Evolutionary conservation across 2,329 filamentous ascomycete species (phyloP).

Genomic region (Paracorniculantispora psalliotae): DNA sequence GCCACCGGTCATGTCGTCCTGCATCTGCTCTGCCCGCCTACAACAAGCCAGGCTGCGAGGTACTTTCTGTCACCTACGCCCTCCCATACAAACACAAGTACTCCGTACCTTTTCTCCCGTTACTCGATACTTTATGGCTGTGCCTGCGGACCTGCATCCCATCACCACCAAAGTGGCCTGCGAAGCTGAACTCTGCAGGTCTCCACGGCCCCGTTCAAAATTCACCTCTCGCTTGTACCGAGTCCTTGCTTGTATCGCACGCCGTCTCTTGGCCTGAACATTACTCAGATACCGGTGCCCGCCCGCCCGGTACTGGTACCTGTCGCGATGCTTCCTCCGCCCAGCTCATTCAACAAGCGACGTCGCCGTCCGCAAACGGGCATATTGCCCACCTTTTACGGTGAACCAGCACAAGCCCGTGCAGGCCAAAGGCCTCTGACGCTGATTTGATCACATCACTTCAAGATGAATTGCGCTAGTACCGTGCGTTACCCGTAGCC

Average conservation of each 20-base stretch:
- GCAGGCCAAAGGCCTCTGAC: neutral
- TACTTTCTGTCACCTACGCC: too few species aligned
- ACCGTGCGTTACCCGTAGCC: neutral
- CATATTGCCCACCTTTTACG: neutral
- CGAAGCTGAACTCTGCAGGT: conserved; percentile 1
- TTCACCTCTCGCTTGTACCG: neutral
- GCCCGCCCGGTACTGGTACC: neutral
- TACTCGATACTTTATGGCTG: neutral
- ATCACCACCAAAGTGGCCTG: neutral
- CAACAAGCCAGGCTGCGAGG: too few species aligned
- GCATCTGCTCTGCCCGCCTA: too few species aligned
- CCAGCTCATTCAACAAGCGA: neutral
- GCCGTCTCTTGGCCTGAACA: neutral
- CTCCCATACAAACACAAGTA: neutral
- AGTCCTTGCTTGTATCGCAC: neutral
- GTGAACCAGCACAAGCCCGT: neutral
- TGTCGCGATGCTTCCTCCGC: neutral
- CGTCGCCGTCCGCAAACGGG: neutral
- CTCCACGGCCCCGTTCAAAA: neutral
- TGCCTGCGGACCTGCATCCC: neutral
- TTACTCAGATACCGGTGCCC: too few species aligned
- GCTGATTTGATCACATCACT: neutral
- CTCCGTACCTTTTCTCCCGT: neutral
- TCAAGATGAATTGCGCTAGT: neutral
- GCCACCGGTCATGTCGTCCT: too few species aligned